These are phyloP conservation scores for Boletus bicolor DNA, from an alignment of 768 basidiomycete genomes.

Conservation along the genomic window DNA sequence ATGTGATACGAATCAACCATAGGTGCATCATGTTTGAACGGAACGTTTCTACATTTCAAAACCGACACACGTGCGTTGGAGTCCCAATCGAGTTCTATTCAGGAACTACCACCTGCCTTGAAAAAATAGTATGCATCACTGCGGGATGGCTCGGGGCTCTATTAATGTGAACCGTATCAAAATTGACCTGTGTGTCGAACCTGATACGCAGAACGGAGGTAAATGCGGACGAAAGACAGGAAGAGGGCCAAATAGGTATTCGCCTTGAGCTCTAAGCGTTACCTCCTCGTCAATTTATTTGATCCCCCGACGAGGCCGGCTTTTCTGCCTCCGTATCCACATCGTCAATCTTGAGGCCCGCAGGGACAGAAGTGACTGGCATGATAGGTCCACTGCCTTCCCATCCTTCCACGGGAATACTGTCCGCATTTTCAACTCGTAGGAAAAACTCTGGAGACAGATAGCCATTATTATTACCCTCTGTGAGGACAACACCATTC, in stretches of 20 bases:
- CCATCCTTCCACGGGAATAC: conserved; percentile 24
- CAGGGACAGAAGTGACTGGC: background rate
- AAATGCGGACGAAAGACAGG: background rate
- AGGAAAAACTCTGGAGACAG: conserved; percentile 63
- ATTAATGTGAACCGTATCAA: background rate
- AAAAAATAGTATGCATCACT: background rate
- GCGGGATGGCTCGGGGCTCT: background rate
- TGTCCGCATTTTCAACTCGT: conserved; percentile 53
- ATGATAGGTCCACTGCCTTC: conserved; percentile 4
- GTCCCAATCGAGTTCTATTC: background rate
- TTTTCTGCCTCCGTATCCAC: background rate
- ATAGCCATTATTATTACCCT: conserved; percentile 65
- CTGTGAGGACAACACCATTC: conserved; percentile 88
- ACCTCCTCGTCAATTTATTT: background rate
- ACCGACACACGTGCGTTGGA: background rate
- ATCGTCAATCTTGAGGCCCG: background rate
- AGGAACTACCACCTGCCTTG: background rate
- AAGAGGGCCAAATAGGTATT: background rate
- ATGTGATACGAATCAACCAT: too few relatives aligned
- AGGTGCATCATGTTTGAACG: background rate
- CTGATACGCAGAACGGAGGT: background rate
- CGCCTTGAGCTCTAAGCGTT: background rate
- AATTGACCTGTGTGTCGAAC: background rate
- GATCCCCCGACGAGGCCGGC: background rate
- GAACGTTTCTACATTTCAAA: background rate